Evolutionary conservation across 2,329 filamentous ascomycete species (phyloP).

Genomic region (Cytospora schulzeri): DNA sequence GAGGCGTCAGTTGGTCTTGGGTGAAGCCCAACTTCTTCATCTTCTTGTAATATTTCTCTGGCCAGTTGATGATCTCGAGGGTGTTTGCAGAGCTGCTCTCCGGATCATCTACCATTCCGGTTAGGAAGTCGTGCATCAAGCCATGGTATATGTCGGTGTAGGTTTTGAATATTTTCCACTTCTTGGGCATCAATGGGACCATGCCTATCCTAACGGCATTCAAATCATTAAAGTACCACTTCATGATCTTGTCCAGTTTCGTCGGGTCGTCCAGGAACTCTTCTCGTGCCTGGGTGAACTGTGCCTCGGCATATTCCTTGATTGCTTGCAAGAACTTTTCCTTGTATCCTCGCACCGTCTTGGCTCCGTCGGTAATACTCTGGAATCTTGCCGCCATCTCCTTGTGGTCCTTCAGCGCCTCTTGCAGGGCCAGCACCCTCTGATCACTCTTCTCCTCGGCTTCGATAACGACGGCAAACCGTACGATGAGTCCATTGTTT

Average conservation of each 20-base stretch:
- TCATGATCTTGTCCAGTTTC: conserved; percentile 81
- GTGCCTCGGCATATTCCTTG: conserved; percentile 68
- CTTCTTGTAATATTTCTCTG: conserved; percentile 93
- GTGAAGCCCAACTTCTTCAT: conserved; percentile 87
- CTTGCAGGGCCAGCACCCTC: conserved; percentile 85
- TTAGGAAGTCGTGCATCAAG: conserved; percentile 92
- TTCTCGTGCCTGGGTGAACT: conserved; percentile 72
- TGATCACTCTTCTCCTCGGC: conserved; percentile 97
- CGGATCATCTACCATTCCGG: conserved; percentile 80
- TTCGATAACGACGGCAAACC: conserved; percentile 88
- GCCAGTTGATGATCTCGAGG: conserved; percentile 91
- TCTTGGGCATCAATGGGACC: conserved; percentile 87
- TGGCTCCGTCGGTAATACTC: conserved; percentile 90
- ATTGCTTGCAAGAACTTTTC: conserved; percentile 89
- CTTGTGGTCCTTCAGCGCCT: conserved; percentile 93
- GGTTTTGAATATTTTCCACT: conserved; percentile 92
- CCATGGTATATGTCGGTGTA: conserved; percentile 90
- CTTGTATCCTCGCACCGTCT: conserved; percentile 92
- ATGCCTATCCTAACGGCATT: conserved; percentile 94
- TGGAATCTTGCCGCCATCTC: conserved; percentile 93
- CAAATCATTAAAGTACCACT: conserved; percentile 98
- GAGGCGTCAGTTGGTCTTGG: conserved; percentile 75
- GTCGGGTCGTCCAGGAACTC: conserved; percentile 83
- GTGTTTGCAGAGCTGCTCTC: conserved; percentile 85
- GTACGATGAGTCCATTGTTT: conserved; percentile 86